Conservation (phyloP, 1,284 basidiomycete species). For the Trichosporon ovoides region DNA sequence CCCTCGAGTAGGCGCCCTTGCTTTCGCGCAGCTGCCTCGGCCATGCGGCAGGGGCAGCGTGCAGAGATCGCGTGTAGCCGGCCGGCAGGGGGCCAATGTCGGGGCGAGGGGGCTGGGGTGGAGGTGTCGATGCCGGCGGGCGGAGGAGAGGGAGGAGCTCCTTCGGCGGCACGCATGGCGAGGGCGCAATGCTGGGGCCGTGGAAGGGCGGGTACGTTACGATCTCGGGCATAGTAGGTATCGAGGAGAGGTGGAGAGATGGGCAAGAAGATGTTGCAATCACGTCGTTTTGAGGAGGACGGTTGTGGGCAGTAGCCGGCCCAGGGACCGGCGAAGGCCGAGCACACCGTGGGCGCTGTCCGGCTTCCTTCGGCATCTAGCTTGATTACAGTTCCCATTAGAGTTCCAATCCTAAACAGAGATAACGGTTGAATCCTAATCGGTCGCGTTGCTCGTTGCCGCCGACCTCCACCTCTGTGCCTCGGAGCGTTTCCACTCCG, state of each 20-base stretch:
- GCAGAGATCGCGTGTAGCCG: conserved; percentile 56
- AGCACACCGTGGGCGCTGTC: too few relatives aligned
- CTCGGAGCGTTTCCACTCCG: too few relatives aligned
- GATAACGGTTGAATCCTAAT: too few relatives aligned
- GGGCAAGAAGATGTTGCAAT: not conserved
- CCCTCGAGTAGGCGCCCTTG: conserved; percentile 26
- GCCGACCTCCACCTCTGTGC: too few relatives aligned
- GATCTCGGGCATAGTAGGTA: not conserved
- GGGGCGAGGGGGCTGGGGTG: conserved; percentile 8
- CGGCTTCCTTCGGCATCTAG: too few relatives aligned
- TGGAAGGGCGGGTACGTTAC: conserved; percentile 12
- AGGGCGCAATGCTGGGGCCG: conserved; percentile 9
- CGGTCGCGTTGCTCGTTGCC: not conserved
- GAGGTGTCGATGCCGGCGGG: conserved; percentile 5
- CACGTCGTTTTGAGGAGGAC: not conserved
- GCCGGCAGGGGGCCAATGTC: conserved; percentile 31
- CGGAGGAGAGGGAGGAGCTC: conserved; percentile 9
- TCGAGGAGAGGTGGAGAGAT: not conserved
- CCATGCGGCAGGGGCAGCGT: conserved; percentile 67
- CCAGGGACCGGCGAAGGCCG: not conserved
- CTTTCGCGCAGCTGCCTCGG: conserved; percentile 51
- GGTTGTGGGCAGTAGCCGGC: conserved; percentile 1
- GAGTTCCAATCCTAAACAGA: too few relatives aligned
- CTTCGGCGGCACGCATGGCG: conserved; percentile 11
- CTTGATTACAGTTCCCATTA: too few relatives aligned